Evolutionary conservation across 257 asterid species (phyloP).

Genomic region (Nicotiana knightiana): DNA sequence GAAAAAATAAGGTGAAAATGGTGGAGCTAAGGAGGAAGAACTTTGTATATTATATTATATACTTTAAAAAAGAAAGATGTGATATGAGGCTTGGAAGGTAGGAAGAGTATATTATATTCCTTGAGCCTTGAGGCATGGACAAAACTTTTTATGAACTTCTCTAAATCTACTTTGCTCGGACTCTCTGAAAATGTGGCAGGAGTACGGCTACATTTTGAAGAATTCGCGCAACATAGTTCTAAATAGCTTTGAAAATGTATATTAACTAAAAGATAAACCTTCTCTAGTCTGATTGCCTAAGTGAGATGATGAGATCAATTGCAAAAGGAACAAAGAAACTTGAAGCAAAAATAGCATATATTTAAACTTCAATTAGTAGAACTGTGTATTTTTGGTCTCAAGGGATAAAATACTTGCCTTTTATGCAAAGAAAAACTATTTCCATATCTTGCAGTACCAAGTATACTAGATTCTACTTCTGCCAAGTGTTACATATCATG

Average conservation of each 20-base stretch:
- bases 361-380: too few species aligned
- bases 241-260: background rate
- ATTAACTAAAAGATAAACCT: background rate
- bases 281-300: too few species aligned
- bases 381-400: too few species aligned
- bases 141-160: background rate
- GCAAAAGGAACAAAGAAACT: too few species aligned
- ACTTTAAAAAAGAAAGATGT: background rate
- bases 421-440: background rate
- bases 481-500: background rate
- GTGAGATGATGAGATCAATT: too few species aligned
- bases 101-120: constrained; percentile 8
- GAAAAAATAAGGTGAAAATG: background rate
- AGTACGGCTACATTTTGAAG: too few species aligned
- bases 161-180: background rate
- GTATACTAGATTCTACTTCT: background rate
- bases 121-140: background rate
- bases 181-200: too few species aligned
- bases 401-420: background rate
- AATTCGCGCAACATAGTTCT: background rate
- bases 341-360: too few species aligned
- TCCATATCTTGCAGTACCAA: background rate
- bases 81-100: constrained; percentile 8
- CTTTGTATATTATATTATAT: background rate
- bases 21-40: background rate